Conservation (phyloP, 1,284 basidiomycete species). For the Cystobasidium slooffiae region DNA sequence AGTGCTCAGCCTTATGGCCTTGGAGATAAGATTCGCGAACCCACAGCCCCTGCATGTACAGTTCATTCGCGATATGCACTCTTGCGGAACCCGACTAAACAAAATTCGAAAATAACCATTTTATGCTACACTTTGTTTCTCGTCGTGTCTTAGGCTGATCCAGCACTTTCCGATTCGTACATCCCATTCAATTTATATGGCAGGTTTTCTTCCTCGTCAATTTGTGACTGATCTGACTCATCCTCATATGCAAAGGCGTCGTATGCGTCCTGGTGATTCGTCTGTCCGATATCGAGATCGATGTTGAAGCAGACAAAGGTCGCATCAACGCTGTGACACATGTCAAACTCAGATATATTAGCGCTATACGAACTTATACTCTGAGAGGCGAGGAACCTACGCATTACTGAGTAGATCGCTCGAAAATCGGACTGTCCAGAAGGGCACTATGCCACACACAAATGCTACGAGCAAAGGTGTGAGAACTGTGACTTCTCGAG, state of each 20-base stretch:
- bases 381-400: conserved; percentile 2
- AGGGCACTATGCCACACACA: conserved; percentile 33
- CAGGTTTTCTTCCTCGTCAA: conserved; percentile 3
- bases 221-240: background rate
- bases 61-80: no score
- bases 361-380: background rate
- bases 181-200: background rate
- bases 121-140: no score
- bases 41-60: no score
- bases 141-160: background rate
- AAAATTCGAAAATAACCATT: no score
- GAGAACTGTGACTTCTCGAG: conserved; percentile 5
- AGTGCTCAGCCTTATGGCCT: no score
- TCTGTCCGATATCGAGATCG: conserved; percentile 32
- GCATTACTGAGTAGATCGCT: conserved; percentile 36
- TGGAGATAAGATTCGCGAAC: no score
- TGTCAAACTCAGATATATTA: background rate
- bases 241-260: conserved; percentile 43
- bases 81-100: no score
- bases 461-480: conserved; percentile 24
- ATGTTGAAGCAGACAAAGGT: conserved; percentile 44
- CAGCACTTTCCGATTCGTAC: conserved; percentile 1
- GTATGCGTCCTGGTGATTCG: conserved; percentile 22
- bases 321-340: conserved; percentile 28
- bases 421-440: conserved; percentile 39